A percentile compares a stretch with the other conserved stretches of the same genome.
phyloP scores from a whole-genome alignment of 2,329 filamentous ascomycete genomes.

The Hypoxylon rubiginosum region DNA sequence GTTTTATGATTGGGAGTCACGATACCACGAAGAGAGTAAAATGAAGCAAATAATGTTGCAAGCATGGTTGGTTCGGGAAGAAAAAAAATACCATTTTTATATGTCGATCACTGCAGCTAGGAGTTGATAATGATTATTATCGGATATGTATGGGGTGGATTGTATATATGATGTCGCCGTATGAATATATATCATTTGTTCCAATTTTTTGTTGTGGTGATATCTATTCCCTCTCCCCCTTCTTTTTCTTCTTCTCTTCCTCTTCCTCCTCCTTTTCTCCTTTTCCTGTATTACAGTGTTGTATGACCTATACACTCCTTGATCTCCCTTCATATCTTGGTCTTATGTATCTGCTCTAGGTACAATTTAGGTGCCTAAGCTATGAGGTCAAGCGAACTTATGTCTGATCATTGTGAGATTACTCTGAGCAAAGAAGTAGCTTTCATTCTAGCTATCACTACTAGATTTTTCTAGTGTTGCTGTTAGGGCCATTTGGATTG shows the following conservation, averaged over 20 bases:
- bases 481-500: not conserved
- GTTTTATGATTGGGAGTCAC: constrained; percentile 24
- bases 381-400: too few species aligned
- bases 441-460: not conserved
- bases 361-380: too few species aligned
- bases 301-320: too few species aligned
- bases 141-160: constrained; percentile 11
- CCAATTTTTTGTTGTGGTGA: too few species aligned
- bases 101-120: constrained; percentile 12
- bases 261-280: too few species aligned
- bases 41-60: constrained; percentile 15
- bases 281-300: too few species aligned
- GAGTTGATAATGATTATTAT: constrained; percentile 24
- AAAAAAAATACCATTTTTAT: constrained; percentile 11
- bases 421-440: too few species aligned
- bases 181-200: constrained; percentile 22
- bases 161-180: constrained; percentile 24
- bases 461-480: not conserved
- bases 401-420: too few species aligned
- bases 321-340: too few species aligned
- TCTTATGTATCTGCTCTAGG: too few species aligned
- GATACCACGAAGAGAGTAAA: constrained; percentile 36
- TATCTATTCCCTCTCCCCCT: too few species aligned
- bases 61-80: constrained; percentile 16
- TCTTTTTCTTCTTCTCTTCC: too few species aligned